Conservation (phyloP, 2,329 filamentous ascomycete species). For the Neonectria punicea region DNA sequence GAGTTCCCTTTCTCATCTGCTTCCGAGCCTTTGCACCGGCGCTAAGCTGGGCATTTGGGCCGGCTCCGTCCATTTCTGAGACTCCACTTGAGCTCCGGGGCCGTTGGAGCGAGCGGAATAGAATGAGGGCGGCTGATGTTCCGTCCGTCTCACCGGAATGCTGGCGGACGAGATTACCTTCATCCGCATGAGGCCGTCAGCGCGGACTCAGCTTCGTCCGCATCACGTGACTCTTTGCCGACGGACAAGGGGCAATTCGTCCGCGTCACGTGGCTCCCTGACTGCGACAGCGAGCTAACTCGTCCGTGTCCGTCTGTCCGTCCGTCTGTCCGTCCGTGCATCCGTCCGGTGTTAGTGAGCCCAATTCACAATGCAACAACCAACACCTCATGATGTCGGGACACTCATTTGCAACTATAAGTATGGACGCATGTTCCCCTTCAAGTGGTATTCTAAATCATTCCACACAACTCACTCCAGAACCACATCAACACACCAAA, state of each 20-base stretch:
- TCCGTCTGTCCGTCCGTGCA: conserved; percentile 5
- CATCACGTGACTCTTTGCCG: background rate
- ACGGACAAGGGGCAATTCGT: background rate
- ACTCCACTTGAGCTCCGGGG: background rate
- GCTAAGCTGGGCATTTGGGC: background rate
- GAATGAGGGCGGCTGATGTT: background rate
- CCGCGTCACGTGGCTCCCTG: background rate
- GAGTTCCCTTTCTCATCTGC: conserved; percentile 41
- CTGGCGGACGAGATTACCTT: background rate
- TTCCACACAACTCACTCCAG: background rate
- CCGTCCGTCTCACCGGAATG: background rate
- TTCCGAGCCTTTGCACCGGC: conserved; percentile 4
- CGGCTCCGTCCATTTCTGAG: background rate
- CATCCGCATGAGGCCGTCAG: background rate
- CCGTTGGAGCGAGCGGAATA: background rate
- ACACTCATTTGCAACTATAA: background rate
- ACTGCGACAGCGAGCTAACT: background rate
- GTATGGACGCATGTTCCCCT: background rate
- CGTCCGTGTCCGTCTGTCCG: conserved; percentile 1
- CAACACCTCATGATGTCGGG: no score
- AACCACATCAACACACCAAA: background rate
- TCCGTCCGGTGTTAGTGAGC: background rate
- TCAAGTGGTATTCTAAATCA: no score
- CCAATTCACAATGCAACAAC: background rate
- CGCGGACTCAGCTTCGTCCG: background rate